Evolutionary conservation across 129 eudicot genomes (phyloP).

Genomic region (Saussurea involucrata): DNA sequence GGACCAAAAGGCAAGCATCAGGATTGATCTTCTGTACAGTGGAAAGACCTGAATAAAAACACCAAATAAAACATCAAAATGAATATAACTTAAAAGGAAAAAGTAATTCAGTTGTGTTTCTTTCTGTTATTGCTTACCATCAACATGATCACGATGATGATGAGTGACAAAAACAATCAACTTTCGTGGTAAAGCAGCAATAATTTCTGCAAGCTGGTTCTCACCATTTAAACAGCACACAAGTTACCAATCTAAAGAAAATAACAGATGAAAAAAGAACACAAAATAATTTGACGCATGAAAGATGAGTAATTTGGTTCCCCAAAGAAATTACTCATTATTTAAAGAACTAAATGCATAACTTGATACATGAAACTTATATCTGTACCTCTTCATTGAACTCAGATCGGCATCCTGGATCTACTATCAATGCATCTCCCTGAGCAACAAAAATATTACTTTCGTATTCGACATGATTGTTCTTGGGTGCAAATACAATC

Average conservation of each 20-base stretch:
- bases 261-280: background rate
- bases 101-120: background rate
- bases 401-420: constrained; percentile 83
- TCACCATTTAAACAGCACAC: constrained; percentile 10
- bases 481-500: constrained; percentile 57
- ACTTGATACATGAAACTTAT: background rate
- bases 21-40: constrained; percentile 78
- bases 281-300: background rate
- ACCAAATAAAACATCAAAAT: constrained; percentile 18
- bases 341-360: constrained; percentile 8
- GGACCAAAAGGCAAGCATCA: constrained; percentile 81
- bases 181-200: constrained; percentile 79
- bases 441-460: constrained; percentile 46
- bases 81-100: constrained; percentile 3
- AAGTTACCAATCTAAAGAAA: background rate
- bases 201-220: constrained; percentile 67
- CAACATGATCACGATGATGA: constrained; percentile 92
- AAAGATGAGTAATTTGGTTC: background rate
- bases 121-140: constrained; percentile 55
- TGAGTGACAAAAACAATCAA: constrained; percentile 83
- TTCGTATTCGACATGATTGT: constrained; percentile 9
- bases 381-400: constrained; percentile 58
- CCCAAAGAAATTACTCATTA: background rate
- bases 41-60: constrained; percentile 65
- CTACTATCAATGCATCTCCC: constrained; percentile 90